Evolutionary conservation across 768 basidiomycete species (phyloP).

Genomic region (Lentinula guzmanii): DNA sequence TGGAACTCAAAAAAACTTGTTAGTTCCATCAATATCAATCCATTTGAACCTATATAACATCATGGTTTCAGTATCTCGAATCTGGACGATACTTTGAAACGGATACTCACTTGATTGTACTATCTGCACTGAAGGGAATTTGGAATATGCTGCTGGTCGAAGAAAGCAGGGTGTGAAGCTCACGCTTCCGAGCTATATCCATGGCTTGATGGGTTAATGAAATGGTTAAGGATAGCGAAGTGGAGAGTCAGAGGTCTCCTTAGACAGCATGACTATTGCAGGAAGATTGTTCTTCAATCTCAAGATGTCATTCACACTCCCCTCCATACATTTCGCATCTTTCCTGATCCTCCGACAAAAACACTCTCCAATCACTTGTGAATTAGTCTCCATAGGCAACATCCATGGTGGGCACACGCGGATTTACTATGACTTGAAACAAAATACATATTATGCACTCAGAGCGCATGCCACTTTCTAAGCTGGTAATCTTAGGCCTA

Average conservation of each 20-base stretch:
- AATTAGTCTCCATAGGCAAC: too few species aligned
- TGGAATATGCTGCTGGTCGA: background rate
- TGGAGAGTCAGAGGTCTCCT: background rate
- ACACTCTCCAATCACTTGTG: background rate
- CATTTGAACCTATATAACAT: background rate
- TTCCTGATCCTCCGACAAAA: background rate
- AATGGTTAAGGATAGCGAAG: background rate
- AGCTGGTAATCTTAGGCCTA: slow-evolving; percentile 47
- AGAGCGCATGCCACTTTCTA: background rate
- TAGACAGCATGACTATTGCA: background rate
- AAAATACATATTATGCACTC: too few species aligned
- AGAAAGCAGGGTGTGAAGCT: background rate
- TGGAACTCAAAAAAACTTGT: background rate
- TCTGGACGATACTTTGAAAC: background rate
- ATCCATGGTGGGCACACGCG: too few species aligned
- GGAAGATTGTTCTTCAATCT: background rate
- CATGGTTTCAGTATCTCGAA: background rate
- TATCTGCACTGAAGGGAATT: background rate
- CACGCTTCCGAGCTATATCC: background rate
- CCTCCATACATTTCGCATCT: background rate
- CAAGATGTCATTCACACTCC: background rate
- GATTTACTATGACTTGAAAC: too few species aligned
- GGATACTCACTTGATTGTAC: background rate
- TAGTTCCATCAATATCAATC: background rate
- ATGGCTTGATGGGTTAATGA: background rate